Percentiles rank a stretch among this genome's conserved stretches.
phyloP scores from a whole-genome alignment of 805 yeast genomes.

The Ogataea ramenticola region DNA sequence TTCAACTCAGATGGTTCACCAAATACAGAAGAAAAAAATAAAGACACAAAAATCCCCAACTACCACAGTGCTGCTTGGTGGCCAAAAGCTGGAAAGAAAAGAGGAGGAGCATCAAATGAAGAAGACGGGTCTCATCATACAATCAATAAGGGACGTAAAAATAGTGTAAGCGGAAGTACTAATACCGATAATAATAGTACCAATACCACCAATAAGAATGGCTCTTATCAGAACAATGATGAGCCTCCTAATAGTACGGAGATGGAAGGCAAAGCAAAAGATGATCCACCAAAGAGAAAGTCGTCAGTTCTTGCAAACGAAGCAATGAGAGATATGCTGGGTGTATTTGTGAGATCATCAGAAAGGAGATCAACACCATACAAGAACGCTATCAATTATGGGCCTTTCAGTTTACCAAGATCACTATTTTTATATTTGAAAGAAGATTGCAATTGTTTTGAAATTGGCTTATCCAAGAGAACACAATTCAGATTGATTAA shows the following conservation, averaged over 20 bases:
- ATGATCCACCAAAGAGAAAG: neutral
- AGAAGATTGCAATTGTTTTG: constrained; percentile 8
- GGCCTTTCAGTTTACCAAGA: constrained; percentile 11
- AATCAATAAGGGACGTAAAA: neutral
- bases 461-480: constrained; percentile 7
- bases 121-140: neutral
- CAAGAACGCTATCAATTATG: constrained; percentile 9
- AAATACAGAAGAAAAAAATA: neutral
- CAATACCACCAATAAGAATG: neutral
- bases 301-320: constrained; percentile 7
- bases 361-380: constrained; percentile 5
- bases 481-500: constrained; percentile 20
- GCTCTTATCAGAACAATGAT: neutral
- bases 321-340: constrained; percentile 12
- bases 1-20: neutral
- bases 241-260: neutral
- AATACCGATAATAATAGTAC: neutral
- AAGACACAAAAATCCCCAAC: constrained; percentile 8
- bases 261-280: neutral
- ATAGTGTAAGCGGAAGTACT: neutral
- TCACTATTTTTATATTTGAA: constrained; percentile 8
- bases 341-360: constrained; percentile 12
- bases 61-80: constrained; percentile 12
- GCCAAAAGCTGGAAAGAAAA: constrained; percentile 2
- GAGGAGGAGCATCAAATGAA: neutral